Conservation (phyloP, 176 grass and related monocot genomes). For the Zea luxurians region DNA sequence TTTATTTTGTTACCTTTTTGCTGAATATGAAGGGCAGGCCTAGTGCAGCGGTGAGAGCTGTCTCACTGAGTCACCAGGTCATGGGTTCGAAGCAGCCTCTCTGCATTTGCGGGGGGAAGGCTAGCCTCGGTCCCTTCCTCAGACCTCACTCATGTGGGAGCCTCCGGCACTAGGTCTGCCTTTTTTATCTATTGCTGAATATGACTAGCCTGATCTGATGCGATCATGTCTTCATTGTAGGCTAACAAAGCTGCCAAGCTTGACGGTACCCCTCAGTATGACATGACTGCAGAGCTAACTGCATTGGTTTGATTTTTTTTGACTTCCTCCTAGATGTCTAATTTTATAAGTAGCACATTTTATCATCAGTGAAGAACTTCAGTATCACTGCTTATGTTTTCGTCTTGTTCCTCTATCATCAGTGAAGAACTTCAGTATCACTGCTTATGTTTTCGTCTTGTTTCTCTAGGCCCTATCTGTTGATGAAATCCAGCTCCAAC, state of each 20-base stretch:
- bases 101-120: too few relatives aligned
- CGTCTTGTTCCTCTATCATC: slow-evolving; percentile 41
- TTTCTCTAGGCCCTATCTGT: slow-evolving; percentile 62
- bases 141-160: too few relatives aligned
- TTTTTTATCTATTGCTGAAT: not conserved
- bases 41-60: too few relatives aligned
- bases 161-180: too few relatives aligned
- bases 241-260: slow-evolving; percentile 73
- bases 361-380: slow-evolving; percentile 31
- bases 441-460: slow-evolving; percentile 39
- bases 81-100: too few relatives aligned
- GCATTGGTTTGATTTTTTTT: slow-evolving; percentile 72
- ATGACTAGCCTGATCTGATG: slow-evolving; percentile 15
- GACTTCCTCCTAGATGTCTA: not conserved
- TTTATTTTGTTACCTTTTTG: slow-evolving; percentile 7
- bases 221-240: slow-evolving; percentile 43
- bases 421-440: slow-evolving; percentile 16
- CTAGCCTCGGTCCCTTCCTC: too few relatives aligned
- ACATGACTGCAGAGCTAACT: slow-evolving; percentile 72
- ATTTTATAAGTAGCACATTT: slow-evolving; percentile 28
- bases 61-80: too few relatives aligned
- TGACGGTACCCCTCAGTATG: slow-evolving; percentile 86
- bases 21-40: slow-evolving; percentile 7
- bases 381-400: slow-evolving; percentile 34
- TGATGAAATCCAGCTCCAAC: slow-evolving; percentile 77